Evolutionary conservation across 805 yeast species (phyloP).

Genomic region (Saturnispora gosingensis): DNA sequence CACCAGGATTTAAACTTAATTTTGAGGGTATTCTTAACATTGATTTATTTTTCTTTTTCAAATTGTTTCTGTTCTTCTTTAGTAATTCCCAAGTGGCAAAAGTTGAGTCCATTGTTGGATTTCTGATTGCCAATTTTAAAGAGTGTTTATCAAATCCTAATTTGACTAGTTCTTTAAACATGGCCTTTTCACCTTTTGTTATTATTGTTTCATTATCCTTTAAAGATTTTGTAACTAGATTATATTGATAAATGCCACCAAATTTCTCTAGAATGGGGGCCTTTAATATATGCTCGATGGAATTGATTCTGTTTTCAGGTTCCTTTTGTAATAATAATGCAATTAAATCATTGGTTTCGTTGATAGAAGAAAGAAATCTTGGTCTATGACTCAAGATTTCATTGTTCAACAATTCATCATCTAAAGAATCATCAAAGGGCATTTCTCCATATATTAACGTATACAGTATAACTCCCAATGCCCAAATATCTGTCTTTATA

Average conservation of each 20-base stretch:
- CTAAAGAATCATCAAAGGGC: constrained; percentile 78
- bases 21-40: constrained; percentile 26
- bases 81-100: constrained; percentile 69
- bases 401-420: constrained; percentile 49
- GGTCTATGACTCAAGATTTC: constrained; percentile 65
- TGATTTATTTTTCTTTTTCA: constrained; percentile 31
- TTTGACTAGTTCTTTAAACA: constrained; percentile 50
- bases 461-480: constrained; percentile 80
- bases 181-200: constrained; percentile 50
- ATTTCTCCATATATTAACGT: constrained; percentile 77
- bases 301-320: constrained; percentile 52
- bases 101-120: constrained; percentile 57
- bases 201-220: constrained; percentile 26
- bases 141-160: constrained; percentile 56
- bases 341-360: constrained; percentile 41
- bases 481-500: constrained; percentile 79
- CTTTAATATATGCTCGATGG: constrained; percentile 39
- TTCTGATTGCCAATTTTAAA: constrained; percentile 47
- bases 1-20: constrained; percentile 12
- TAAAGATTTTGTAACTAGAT: constrained; percentile 28
- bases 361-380: constrained; percentile 25
- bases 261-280: constrained; percentile 42
- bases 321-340: constrained; percentile 52
- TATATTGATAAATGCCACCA: constrained; percentile 34
- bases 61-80: constrained; percentile 39